These are phyloP conservation scores for Flaveria brownii DNA, from an alignment of 129 eudicot species.

Conservation along the genomic window DNA sequence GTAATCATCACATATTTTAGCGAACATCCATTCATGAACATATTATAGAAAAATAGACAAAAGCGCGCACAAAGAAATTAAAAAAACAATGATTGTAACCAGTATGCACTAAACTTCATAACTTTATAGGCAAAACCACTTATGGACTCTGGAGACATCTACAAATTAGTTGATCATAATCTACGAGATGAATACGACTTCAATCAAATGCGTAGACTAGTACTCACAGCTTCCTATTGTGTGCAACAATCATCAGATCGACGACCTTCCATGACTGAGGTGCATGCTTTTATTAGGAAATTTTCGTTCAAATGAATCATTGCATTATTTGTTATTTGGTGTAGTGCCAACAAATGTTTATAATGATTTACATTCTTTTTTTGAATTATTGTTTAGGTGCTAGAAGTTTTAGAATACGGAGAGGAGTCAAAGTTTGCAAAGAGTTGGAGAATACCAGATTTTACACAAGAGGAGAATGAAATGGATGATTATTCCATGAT, in stretches of 20 bases:
- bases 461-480: constrained; percentile 45
- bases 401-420: constrained; percentile 55
- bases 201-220: constrained; percentile 60
- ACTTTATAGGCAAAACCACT: constrained; percentile 69
- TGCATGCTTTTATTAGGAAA: constrained; percentile 7
- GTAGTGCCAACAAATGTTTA: not conserved
- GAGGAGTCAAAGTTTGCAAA: constrained; percentile 50
- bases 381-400: constrained; percentile 43
- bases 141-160: constrained; percentile 66
- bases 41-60: no score
- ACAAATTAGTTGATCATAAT: constrained; percentile 63
- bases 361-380: not conserved
- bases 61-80: not conserved
- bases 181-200: constrained; percentile 56
- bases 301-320: not conserved
- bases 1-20: constrained; percentile 4
- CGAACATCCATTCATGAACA: not conserved
- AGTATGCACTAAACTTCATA: not conserved
- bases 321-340: not conserved
- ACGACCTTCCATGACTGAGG: constrained; percentile 92
- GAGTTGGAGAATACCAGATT: constrained; percentile 53
- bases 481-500: constrained; percentile 83
- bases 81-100: not conserved
- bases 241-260: constrained; percentile 68
- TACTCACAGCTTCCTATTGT: constrained; percentile 77